A percentile compares a stretch with the other conserved stretches of the same genome.
Evolutionary conservation across 352 stramenopile genomes (phyloP).

Genomic region (Phytophthora capsici): DNA sequence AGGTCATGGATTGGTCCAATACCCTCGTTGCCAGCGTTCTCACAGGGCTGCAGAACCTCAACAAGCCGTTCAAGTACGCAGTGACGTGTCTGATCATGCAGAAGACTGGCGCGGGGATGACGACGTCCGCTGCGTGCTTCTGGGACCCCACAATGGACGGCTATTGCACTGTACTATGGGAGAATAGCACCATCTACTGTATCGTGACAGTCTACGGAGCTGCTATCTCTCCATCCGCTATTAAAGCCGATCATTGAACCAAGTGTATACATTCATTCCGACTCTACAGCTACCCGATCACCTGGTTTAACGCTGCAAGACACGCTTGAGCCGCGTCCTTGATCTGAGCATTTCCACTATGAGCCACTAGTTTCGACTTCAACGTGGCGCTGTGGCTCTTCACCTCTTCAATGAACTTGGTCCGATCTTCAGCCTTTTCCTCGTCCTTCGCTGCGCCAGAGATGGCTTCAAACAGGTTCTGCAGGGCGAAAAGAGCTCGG

Average conservation of each 20-base stretch:
- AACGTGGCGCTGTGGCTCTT: conserved; percentile 41
- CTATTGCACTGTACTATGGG: conserved; percentile 85
- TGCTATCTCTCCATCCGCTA: conserved; percentile 79
- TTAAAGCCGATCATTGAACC: conserved; percentile 70
- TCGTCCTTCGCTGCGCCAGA: conserved; percentile 44
- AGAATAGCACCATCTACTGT: conserved; percentile 88
- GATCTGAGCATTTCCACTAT: conserved; percentile 29
- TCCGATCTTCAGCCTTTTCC: conserved; percentile 53
- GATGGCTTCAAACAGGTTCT: conserved; percentile 74
- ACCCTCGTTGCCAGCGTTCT: conserved; percentile 81
- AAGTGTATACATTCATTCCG: conserved; percentile 26
- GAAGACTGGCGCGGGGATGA: conserved; percentile 78
- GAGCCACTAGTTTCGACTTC: conserved; percentile 44
- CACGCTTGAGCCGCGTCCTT: conserved; percentile 62
- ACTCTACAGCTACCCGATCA: conserved; percentile 23
- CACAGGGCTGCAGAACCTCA: conserved; percentile 84
- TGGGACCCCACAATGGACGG: conserved; percentile 82
- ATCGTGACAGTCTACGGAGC: conserved; percentile 84
- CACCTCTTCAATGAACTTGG: conserved; percentile 49
- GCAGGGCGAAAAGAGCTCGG: conserved; percentile 73
- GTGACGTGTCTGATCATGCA: conserved; percentile 89
- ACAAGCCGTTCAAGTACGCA: conserved; percentile 89
- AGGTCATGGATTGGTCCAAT: conserved; percentile 88
- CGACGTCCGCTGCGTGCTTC: conserved; percentile 74
- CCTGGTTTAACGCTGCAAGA: conserved; percentile 45